Evolutionary conservation across 1,139 yeast species (phyloP).

Genomic region (Kodamaea suecica): DNA sequence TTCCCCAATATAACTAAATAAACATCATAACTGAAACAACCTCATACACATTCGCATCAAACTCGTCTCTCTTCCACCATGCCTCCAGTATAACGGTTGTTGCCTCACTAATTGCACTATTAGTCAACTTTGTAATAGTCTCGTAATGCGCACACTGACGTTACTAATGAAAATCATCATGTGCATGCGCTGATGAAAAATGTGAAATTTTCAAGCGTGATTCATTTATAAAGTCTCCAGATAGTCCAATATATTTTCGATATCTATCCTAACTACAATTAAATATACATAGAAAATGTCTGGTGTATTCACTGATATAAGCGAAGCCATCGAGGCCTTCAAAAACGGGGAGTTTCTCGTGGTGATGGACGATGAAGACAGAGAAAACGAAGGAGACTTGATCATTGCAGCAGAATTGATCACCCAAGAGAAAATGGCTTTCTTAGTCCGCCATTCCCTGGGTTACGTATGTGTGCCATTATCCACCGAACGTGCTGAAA

Average conservation of each 20-base stretch:
- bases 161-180: not conserved
- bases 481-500: constrained; percentile 72
- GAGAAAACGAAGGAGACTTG: constrained; percentile 98
- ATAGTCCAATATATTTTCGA: too few relatives aligned
- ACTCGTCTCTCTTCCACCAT: too few relatives aligned
- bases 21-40: too few relatives aligned
- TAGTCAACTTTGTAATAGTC: not conserved
- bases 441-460: constrained; percentile 80
- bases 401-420: constrained; percentile 83
- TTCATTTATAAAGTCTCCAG: too few relatives aligned
- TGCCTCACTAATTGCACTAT: too few relatives aligned
- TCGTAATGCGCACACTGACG: not conserved
- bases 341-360: constrained; percentile 84
- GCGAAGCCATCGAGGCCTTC: constrained; percentile 77
- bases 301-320: constrained; percentile 50
- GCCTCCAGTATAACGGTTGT: too few relatives aligned
- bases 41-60: too few relatives aligned
- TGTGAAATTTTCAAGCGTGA: too few relatives aligned
- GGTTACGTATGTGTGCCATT: constrained; percentile 95
- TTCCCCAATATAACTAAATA: too few relatives aligned
- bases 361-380: constrained; percentile 92
- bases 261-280: too few relatives aligned
- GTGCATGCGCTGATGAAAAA: too few relatives aligned
- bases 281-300: not conserved
- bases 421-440: constrained; percentile 90